These are phyloP conservation scores for Russula olivacea DNA, from an alignment of 768 basidiomycete genomes.

Conservation along the genomic window DNA sequence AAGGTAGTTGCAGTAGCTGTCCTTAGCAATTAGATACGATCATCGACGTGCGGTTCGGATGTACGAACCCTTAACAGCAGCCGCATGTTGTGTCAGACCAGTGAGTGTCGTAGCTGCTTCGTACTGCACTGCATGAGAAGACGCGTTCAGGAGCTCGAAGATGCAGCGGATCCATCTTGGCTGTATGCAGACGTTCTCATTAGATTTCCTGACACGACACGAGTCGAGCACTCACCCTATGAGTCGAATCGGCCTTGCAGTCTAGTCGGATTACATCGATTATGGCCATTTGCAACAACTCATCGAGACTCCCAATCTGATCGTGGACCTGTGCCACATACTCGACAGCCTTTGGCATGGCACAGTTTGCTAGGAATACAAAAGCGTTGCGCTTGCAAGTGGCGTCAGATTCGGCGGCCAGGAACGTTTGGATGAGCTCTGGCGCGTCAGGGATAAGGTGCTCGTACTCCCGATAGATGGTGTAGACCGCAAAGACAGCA, in stretches of 20 bases:
- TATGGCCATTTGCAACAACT: slow-evolving; percentile 90
- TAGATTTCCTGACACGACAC: not conserved
- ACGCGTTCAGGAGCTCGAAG: slow-evolving; percentile 83
- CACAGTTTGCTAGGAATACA: slow-evolving; percentile 81
- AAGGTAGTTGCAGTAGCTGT: slow-evolving; percentile 84
- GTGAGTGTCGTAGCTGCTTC: slow-evolving; percentile 96
- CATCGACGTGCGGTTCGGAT: not conserved
- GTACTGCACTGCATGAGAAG: slow-evolving; percentile 93
- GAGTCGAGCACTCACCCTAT: slow-evolving; percentile 52
- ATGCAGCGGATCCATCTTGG: slow-evolving; percentile 92
- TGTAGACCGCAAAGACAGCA: slow-evolving; percentile 92
- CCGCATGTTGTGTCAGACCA: slow-evolving; percentile 88
- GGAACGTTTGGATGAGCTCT: slow-evolving; percentile 93
- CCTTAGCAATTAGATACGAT: not conserved
- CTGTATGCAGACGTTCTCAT: slow-evolving; percentile 35
- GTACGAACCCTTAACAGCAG: slow-evolving; percentile 82
- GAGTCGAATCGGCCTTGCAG: slow-evolving; percentile 76
- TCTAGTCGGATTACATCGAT: slow-evolving; percentile 92
- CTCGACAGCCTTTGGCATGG: slow-evolving; percentile 87
- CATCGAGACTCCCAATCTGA: slow-evolving; percentile 74
- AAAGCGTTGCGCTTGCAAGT: slow-evolving; percentile 98
- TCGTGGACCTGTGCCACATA: slow-evolving; percentile 86
- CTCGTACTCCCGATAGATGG: slow-evolving; percentile 92
- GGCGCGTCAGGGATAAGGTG: slow-evolving; percentile 94
- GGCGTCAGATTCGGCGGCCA: slow-evolving; percentile 90